Conservation (phyloP, 83 land plant genomes). For the Diphasiastrum complanatum region DNA sequence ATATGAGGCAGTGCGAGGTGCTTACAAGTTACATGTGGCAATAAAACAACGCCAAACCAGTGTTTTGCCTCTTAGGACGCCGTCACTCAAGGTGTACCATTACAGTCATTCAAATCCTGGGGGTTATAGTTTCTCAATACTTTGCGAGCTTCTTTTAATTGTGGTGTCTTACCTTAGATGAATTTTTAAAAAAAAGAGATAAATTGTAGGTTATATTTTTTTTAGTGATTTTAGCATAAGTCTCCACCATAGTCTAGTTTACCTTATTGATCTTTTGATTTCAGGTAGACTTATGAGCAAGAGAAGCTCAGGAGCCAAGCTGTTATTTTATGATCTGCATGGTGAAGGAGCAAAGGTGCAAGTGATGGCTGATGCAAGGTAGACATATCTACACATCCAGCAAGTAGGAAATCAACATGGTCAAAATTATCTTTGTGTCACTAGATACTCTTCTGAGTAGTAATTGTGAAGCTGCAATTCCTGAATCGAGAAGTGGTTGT, state of each 20-base stretch:
- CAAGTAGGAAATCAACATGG: not conserved
- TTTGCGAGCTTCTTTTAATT: no score
- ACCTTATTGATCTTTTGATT: not conserved
- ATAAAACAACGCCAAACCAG: no score
- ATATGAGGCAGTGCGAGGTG: no score
- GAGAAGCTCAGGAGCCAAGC: constrained; percentile 58
- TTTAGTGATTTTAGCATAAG: not conserved
- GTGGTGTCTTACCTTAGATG: no score
- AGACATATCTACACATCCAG: not conserved
- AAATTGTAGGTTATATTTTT: not conserved
- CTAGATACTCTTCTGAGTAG: constrained; percentile 1
- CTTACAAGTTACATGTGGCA: no score
- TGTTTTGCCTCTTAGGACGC: no score
- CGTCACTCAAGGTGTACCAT: no score
- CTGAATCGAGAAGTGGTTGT: not conserved
- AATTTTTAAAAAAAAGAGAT: not conserved
- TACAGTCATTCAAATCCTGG: no score
- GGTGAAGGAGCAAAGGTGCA: constrained; percentile 74
- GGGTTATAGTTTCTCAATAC: no score
- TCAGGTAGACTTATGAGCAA: constrained; percentile 79
- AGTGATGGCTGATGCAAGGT: constrained; percentile 80
- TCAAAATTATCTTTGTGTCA: not conserved
- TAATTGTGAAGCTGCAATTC: not conserved
- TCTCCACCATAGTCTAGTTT: not conserved
- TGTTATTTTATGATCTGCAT: constrained; percentile 74